phyloP scores from a whole-genome alignment of 2,329 filamentous ascomycete species.

The Phialophora chinensis region DNA sequence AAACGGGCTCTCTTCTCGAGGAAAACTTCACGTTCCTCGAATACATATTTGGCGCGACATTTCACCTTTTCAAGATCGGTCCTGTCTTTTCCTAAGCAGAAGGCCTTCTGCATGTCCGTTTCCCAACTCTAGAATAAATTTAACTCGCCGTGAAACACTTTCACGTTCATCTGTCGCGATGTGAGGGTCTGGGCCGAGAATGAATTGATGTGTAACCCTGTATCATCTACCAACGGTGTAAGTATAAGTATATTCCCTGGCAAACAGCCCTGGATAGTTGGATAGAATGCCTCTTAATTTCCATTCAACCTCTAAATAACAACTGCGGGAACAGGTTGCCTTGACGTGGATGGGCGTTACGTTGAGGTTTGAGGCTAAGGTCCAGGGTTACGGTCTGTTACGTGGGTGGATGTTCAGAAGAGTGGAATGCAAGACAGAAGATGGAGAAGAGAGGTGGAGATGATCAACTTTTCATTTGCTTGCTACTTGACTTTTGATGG shows the following conservation, averaged over 20 bases:
- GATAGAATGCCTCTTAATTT: neutral
- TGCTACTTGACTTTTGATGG: slow-evolving; percentile 25
- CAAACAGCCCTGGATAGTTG: neutral
- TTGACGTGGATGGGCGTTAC: neutral
- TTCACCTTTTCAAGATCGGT: no score
- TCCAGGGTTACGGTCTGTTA: neutral
- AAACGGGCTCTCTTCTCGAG: no score
- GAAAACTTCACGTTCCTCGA: no score
- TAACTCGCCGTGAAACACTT: neutral
- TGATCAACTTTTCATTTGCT: slow-evolving; percentile 35
- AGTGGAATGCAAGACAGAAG: neutral
- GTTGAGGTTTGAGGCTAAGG: neutral
- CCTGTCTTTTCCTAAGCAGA: no score
- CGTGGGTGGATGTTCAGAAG: neutral
- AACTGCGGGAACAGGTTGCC: neutral
- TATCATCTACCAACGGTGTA: neutral
- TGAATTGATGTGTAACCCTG: neutral
- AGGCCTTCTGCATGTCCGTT: neutral
- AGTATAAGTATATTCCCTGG: neutral
- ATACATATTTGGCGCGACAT: no score
- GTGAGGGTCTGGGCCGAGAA: neutral
- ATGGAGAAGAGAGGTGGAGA: slow-evolving; percentile 4
- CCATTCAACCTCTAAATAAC: neutral
- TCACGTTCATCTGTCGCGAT: neutral
- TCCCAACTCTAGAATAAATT: neutral